Percentiles rank a stretch among this genome's conserved stretches.
Evolutionary conservation across 2,329 filamentous ascomycete species (phyloP).

Genomic region (Dactylonectria estremocensis): DNA sequence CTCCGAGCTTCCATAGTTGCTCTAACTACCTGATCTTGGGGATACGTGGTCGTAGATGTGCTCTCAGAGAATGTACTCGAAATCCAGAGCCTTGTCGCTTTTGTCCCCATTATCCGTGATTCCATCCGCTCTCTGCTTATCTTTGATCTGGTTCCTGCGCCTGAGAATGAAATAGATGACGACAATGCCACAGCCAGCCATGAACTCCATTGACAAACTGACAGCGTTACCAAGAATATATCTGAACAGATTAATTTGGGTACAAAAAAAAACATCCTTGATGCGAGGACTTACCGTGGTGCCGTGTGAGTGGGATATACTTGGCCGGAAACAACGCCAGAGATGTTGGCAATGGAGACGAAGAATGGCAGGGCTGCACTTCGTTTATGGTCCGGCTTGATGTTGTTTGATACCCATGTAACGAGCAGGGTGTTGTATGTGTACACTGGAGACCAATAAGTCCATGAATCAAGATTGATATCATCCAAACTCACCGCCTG

Average conservation of each 20-base stretch:
- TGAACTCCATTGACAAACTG: background rate
- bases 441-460: slow-evolving; percentile 4
- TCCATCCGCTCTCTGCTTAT: slow-evolving; percentile 6
- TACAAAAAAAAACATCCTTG: background rate
- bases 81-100: slow-evolving; percentile 14
- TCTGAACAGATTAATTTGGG: background rate
- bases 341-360: slow-evolving; percentile 17
- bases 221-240: slow-evolving; percentile 22
- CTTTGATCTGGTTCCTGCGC: slow-evolving; percentile 14
- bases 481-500: background rate
- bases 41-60: no score
- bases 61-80: slow-evolving; percentile 16
- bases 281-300: background rate
- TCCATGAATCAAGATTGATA: background rate
- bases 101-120: slow-evolving; percentile 12
- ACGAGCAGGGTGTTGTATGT: slow-evolving; percentile 17
- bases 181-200: slow-evolving; percentile 8
- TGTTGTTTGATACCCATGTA: slow-evolving; percentile 24
- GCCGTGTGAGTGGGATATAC: slow-evolving; percentile 11
- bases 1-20: no score
- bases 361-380: slow-evolving; percentile 14
- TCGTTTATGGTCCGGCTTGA: slow-evolving; percentile 21
- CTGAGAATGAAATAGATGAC: slow-evolving; percentile 18
- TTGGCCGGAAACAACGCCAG: slow-evolving; percentile 17
- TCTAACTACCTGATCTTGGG: no score